Base-by-base conservation (phyloP, 352 stramenopile species). In the Pythium aristosporum region DNA sequence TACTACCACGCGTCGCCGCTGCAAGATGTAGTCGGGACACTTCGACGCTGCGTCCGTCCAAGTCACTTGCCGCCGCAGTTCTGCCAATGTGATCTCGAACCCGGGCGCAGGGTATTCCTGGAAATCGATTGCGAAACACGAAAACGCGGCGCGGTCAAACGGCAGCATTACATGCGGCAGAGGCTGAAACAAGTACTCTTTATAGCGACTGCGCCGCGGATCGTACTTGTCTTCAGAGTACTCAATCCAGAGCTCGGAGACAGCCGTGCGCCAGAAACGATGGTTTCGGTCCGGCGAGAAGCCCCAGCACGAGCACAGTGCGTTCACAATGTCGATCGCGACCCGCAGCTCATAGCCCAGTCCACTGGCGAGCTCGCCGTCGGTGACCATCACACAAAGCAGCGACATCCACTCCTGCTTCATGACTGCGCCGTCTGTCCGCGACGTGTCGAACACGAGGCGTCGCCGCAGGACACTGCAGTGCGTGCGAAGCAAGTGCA, bases 331-430 rank as follows among this genome's bases (percentile, higher is more conserved):
- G 42, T 61, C 55, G 25, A 61, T 32, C 5, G 55, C 55, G 3
- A 53, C 39, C 18, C 55, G 55, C 25, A 61, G 42, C 20, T 61
- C 41, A 25, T 34, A 61, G 2, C 55, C 55, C 0, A 61, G 42
- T 9, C 55, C 55, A 16, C 5, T 21, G 1, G 16, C 9, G 1
- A 61, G 42, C 36, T 61, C 55, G 9, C 16, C 12, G 11, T 28
- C 28, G 10, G 42, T 61, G 15, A 61, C 39, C 6, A 43, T 20
- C 6, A 44, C 9, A 21, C 55, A 61, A 5, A 52, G 23, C 9
- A 61, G 42, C 15, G 42, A 34, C 55, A 53, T 61, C 55, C 52
- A 59, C 25, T 53, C 20, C 16, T 61, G 39, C 16, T 51, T 61
- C 13, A 41, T 18, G 2, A 51, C 39, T 9, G 53, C 37, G 15